Evolutionary conservation across 495 filamentous ascomycete species (phyloP), one percentile per base, ranked within the genome.

Genomic region (Penicillium robsamsonii): DNA sequence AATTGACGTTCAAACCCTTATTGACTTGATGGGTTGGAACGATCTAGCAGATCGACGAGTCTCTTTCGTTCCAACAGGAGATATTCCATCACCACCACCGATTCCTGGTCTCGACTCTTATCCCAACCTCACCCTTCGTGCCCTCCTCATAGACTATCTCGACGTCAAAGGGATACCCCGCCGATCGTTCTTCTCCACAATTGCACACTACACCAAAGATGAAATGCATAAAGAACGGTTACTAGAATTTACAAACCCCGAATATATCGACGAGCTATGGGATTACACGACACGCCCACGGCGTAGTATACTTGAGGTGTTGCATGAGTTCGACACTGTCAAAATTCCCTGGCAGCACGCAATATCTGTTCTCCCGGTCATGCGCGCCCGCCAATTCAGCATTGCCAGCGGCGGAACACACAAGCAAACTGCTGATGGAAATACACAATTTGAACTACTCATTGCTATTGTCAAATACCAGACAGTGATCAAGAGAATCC

Each of bases 251-350:
- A 84, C 85, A 0, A 79, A 86, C 51, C 83, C 88, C 0, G 79
- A 86, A 17, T 88, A 86, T 66, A 79, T 90, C 10, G 91, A 97
- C 61, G 95, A 99, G 57, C 83, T 95, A 17, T 96, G 88, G 75
- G 95, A 99, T 67, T 99, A 97, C 68, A 93, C 92, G 1, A 91
- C 91, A 5, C 87, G 95, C 7, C 93, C 94, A 7, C 86, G 94
- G 45, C 86, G 94, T 41, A 92, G 87, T 58, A 95, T 97, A 60
- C 70, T 99, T 8, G 94, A 99, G 67, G 85, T 96, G 2, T 77
- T 99, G 24, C 83, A 91, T 43, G 94, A 99, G 57, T 97, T 99
- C 66, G 80, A 88, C 46, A 84, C 81, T 6, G 89, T 97, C 44
- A 84, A 84, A 53, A 84, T 99, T 5, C 91, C 93, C 0, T 90